These are phyloP conservation scores for Talaromyces proteolyticus DNA, from an alignment of 495 filamentous ascomycete species.

Conservation along the genomic window DNA sequence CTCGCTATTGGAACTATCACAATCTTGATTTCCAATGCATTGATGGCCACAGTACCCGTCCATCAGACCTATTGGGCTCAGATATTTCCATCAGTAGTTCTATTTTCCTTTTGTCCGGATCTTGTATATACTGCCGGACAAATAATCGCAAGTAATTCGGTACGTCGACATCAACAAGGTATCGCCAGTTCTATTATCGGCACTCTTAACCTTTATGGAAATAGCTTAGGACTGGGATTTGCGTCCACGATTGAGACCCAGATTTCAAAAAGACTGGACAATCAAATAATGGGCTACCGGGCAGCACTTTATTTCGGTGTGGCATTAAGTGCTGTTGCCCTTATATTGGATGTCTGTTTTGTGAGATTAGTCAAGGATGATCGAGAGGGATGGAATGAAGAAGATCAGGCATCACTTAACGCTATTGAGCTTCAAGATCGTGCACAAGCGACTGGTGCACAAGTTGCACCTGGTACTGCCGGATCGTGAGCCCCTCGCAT, in stretches of 20 bases:
- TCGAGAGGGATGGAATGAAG: too few species aligned
- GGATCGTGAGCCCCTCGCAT: too few species aligned
- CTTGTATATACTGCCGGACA: conserved; percentile 46
- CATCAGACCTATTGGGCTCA: conserved; percentile 47
- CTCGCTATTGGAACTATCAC: conserved; percentile 38
- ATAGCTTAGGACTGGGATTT: conserved; percentile 42
- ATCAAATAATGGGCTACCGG: conserved; percentile 27
- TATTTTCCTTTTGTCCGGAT: conserved; percentile 43
- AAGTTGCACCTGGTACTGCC: too few species aligned
- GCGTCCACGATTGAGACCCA: conserved; percentile 42
- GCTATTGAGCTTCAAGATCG: too few species aligned
- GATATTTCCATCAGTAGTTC: conserved; percentile 40
- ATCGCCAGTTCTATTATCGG: conserved; percentile 43
- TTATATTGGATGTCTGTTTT: conserved; percentile 32
- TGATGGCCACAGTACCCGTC: conserved; percentile 42
- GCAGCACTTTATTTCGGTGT: conserved; percentile 37
- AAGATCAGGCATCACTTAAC: too few species aligned
- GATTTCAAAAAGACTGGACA: conserved; percentile 12
- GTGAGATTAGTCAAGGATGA: too few species aligned
- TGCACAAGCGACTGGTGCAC: too few species aligned
- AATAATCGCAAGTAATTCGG: conserved; percentile 49
- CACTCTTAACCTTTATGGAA: conserved; percentile 41
- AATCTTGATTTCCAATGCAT: conserved; percentile 25
- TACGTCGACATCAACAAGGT: conserved; percentile 42
- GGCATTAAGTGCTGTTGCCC: conserved; percentile 30